Base-by-base conservation (phyloP, 2,329 filamentous ascomycete genomes). In the Aureobasidium sp. region DNA sequence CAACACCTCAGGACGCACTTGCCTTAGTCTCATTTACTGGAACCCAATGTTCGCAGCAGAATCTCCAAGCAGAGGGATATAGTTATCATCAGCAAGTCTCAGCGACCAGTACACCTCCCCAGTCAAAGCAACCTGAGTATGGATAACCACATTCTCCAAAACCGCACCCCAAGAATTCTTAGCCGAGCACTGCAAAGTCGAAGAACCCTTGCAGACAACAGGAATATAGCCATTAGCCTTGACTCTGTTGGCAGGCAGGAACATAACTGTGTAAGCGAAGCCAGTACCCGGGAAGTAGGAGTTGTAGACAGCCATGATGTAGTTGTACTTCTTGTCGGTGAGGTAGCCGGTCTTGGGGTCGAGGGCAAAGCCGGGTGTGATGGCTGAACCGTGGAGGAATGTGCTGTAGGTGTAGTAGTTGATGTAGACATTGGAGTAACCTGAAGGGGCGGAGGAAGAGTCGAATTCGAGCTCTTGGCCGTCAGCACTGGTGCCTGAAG, bases 281-380 rank as follows among this genome's bases (percentile, higher is more conserved):
- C 51, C 51, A 25, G 34, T 42, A 7, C 37, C 37, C 3, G 51
- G 51, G 37, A 54, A 42, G 16, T 11, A 29, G 27, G 25, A 32
- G 51, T 54, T 54, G 51, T 54, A 54, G 25, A 54, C 51, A 29
- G 51, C 30, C 36, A 54, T 41, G 51, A 54, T 54, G 51, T 42
- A 54, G 11, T 37, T 37, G 51, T 54, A 54, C 5, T 54, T 54
- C 51, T 42, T 32, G 37, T 54, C 51, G 14, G 30, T 54, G 14
- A 54, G 51, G 25, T 54, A 42, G 13, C 51, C 51, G 7, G 36
- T 54, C 2, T 25, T 32, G 6, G 51, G 51, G 14, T 54, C 51
- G 27, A 54, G 51, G 37, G n/a, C 13, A 37, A 54, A 54, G 29
- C 25, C 32, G 7, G 51, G 51, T 8, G 51, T 54, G 14, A 42